Evolutionary conservation across 345 rosid genomes (phyloP).

Genomic region (Ricinus communis): DNA sequence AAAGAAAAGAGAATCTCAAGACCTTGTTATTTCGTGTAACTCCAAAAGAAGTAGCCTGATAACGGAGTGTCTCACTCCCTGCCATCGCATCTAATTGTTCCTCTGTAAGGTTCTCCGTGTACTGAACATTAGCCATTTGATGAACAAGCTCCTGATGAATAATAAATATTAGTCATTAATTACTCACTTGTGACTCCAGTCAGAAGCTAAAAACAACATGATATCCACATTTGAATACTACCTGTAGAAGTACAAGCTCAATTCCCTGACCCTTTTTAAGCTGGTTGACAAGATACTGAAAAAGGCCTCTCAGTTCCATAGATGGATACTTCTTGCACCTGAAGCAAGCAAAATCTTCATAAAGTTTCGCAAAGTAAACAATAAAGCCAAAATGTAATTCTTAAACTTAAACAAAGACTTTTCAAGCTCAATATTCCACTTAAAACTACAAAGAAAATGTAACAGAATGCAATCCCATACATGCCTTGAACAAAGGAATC

Average conservation of each 20-base stretch:
- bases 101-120: conserved; percentile 95
- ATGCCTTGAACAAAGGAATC: neutral
- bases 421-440: neutral
- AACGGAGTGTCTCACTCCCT: conserved; percentile 96
- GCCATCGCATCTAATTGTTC: conserved; percentile 99
- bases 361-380: conserved; percentile 1
- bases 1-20: neutral
- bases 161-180: conserved; percentile 29
- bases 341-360: conserved; percentile 18
- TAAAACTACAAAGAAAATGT: neutral
- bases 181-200: conserved; percentile 4
- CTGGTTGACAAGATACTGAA: conserved; percentile 97
- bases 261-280: conserved; percentile 93
- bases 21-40: conserved; percentile 94
- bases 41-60: conserved; percentile 93
- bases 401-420: neutral
- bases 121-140: conserved; percentile 99
- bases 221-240: conserved; percentile 29
- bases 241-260: conserved; percentile 98
- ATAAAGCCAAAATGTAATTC: neutral
- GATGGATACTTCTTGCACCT: conserved; percentile 99
- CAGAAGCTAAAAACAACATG: conserved; percentile 14
- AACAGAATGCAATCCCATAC: neutral
- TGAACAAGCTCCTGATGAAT: conserved; percentile 83
- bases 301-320: conserved; percentile 97